Percentiles rank a stretch among this genome's conserved stretches.
These are phyloP conservation scores for Cordyceps javanica DNA, from an alignment of 2,329 filamentous ascomycete genomes.

Conservation along the genomic window DNA sequence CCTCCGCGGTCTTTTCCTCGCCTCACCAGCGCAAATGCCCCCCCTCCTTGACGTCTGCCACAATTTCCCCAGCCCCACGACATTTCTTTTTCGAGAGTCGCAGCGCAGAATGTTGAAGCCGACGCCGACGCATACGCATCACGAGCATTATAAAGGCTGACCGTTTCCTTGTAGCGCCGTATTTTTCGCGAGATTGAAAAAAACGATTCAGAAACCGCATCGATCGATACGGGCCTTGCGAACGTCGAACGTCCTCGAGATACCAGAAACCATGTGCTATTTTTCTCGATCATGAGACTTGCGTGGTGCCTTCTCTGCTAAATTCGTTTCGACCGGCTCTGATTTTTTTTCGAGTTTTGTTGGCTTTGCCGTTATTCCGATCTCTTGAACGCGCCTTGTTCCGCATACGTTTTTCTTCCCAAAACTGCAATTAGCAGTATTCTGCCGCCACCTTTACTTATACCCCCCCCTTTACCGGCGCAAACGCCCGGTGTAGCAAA, in stretches of 20 bases:
- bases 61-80: constrained; percentile 12
- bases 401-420: not conserved
- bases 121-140: not conserved
- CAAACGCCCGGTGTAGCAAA: constrained; percentile 5
- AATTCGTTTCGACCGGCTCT: constrained; percentile 12
- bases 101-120: not conserved
- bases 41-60: constrained; percentile 9
- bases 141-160: not conserved
- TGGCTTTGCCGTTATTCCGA: not conserved
- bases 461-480: constrained; percentile 3
- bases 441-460: not conserved
- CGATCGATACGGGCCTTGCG: not conserved
- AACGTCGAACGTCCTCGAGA: constrained; percentile 1
- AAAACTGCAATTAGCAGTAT: not conserved
- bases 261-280: constrained; percentile 9
- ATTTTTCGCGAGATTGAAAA: not conserved
- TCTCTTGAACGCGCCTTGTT: constrained; percentile 12
- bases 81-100: constrained; percentile 5
- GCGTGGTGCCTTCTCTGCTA: constrained; percentile 10
- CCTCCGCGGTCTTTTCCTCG: not conserved
- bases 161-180: not conserved
- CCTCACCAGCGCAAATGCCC: not conserved
- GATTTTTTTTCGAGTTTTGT: constrained; percentile 11
- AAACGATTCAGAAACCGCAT: not conserved
- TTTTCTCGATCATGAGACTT: constrained; percentile 12